Evolutionary conservation across 495 filamentous ascomycete genomes (phyloP).

Genomic region (Daldinia concentrica): DNA sequence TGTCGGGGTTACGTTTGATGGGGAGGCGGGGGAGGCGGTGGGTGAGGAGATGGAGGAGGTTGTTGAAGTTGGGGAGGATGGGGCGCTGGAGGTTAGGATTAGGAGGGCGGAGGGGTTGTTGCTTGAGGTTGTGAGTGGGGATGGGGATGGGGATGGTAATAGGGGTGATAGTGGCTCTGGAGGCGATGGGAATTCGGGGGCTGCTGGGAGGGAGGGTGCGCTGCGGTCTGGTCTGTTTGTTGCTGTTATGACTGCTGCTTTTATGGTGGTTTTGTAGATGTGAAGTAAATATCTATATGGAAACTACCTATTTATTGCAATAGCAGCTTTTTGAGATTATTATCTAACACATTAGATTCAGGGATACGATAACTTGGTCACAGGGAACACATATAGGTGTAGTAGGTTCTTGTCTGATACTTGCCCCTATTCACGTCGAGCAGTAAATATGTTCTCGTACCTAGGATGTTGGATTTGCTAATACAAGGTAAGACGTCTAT

Average conservation of each 20-base stretch:
- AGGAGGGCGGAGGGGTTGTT: constrained; percentile 42
- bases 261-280: not conserved
- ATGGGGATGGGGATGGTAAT: not conserved
- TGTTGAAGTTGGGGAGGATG: constrained; percentile 27
- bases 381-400: not conserved
- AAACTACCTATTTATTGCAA: not conserved
- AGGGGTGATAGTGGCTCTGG: not conserved
- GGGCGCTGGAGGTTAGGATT: constrained; percentile 25
- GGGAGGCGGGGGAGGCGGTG: constrained; percentile 27
- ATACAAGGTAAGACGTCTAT: too few species aligned
- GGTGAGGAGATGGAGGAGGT: constrained; percentile 16
- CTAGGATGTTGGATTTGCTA: too few species aligned
- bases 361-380: not conserved
- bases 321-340: not conserved
- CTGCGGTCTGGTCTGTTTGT: constrained; percentile 1
- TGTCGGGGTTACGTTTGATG: constrained; percentile 40
- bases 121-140: constrained; percentile 28
- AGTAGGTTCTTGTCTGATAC: not conserved
- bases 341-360: not conserved
- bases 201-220: not conserved
- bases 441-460: too few species aligned
- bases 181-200: not conserved
- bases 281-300: not conserved
- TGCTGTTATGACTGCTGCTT: not conserved
- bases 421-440: not conserved